A percentile compares a stretch with the other conserved stretches of the same genome.
phyloP scores from a whole-genome alignment of 2,329 filamentous ascomycete species.

The Fusarium xyrophilum region DNA sequence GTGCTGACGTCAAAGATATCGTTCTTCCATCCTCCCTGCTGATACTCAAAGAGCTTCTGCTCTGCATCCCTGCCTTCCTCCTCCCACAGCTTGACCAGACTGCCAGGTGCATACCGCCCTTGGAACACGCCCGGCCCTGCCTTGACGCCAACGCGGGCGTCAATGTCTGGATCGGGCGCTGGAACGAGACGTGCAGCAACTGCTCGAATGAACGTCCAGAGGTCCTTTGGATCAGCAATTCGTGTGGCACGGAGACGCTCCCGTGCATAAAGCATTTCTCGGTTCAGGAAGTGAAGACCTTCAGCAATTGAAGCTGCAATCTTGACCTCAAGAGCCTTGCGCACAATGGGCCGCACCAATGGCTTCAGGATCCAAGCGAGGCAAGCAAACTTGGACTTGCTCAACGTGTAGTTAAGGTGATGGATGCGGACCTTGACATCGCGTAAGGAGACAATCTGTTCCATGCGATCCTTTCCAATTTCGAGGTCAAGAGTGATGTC shows the following conservation, averaged over 20 bases:
- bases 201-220: constrained; percentile 83
- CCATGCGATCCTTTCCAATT: constrained; percentile 76
- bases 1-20: constrained; percentile 72
- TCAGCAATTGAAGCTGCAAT: constrained; percentile 75
- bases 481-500: constrained; percentile 87
- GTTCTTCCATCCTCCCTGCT: constrained; percentile 80
- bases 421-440: constrained; percentile 83
- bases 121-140: constrained; percentile 71
- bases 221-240: constrained; percentile 78
- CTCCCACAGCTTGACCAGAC: constrained; percentile 88
- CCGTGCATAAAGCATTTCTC: constrained; percentile 84
- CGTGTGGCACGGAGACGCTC: constrained; percentile 86
- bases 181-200: constrained; percentile 78
- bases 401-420: constrained; percentile 81
- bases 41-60: constrained; percentile 77
- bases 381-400: constrained; percentile 77
- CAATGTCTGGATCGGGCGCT: constrained; percentile 76
- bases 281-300: constrained; percentile 75
- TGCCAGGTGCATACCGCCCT: constrained; percentile 86
- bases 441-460: constrained; percentile 80
- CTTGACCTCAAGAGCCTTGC: constrained; percentile 79
- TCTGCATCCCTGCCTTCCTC: constrained; percentile 74
- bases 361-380: constrained; percentile 86
- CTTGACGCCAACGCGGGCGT: constrained; percentile 74
- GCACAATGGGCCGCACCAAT: constrained; percentile 79